Conservation (phyloP, 805 yeast species). For the Lipomyces oligophaga region DNA sequence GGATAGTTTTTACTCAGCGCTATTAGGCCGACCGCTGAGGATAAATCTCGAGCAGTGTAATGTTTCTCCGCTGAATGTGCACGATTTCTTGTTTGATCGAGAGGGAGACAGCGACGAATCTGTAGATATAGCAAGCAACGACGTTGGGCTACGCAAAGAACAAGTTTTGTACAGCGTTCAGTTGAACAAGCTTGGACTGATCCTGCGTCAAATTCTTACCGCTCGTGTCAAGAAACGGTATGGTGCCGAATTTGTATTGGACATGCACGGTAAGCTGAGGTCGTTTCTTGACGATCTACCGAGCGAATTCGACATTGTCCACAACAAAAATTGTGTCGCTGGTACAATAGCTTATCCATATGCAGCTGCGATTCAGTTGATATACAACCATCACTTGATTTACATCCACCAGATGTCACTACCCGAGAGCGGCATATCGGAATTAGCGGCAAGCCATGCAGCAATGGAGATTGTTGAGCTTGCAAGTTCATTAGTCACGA, state of each 20-base stretch:
- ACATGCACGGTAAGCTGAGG: background rate
- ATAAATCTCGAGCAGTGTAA: background rate
- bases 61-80: background rate
- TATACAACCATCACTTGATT: conserved; percentile 21
- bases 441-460: conserved; percentile 7
- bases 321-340: background rate
- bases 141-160: background rate
- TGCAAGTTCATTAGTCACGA: conserved; percentile 7
- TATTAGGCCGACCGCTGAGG: conserved; percentile 1
- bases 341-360: background rate
- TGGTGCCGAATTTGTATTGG: background rate
- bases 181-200: background rate
- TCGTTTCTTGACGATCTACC: background rate
- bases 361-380: conserved; percentile 11
- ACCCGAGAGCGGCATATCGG: background rate
- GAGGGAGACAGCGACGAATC: background rate
- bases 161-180: background rate
- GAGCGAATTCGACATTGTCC: background rate
- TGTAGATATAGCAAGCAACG: background rate
- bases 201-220: background rate
- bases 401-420: conserved; percentile 16
- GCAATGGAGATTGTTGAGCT: conserved; percentile 13
- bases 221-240: background rate
- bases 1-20: background rate
- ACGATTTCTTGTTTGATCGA: background rate